Evolutionary conservation across 1,284 basidiomycete genomes (phyloP), one percentile per base, ranked within the genome.

Genomic region (Sporisorium scitamineum): DNA sequence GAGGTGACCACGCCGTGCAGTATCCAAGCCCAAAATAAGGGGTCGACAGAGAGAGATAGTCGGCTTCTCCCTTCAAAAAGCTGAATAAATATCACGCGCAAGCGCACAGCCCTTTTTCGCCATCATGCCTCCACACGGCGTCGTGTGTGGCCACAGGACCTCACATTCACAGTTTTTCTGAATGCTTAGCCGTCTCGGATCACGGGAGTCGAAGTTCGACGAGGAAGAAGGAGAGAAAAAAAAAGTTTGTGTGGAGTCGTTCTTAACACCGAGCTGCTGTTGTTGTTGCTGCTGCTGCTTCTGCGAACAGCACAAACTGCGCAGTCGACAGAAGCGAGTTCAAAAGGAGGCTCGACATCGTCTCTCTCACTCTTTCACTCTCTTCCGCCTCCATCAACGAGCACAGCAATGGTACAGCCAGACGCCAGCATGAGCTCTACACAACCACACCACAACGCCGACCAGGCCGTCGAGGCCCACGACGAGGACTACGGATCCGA

Each of bases 401-500:
- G 13, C 26, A 16, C 31, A 29, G 11, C 39, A 42, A 27, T 41
- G 20, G 39, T 10, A 44, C 26, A 14, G 10, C 18, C 8, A 8
- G 11, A 45, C 18, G 8, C 14, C 61, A 60, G 7, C 1, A 71
- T 71, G 69, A 71, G 69, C 60, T 61, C 60, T 3, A 42, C 59
- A 45, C 69, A 71, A 55, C 63, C 69, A 9, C 54, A 54, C 7
- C 48, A 71, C 37, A 37, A 66, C 44, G 54, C 37, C 18, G 54
- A 65, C 24, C 60, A 58, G 26, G 61, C 54, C 16, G 44, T 34
- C 51, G 70, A 75, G 31, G 77, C 41, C n/a, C 73, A 79, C 48
- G 60, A 72, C 3, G 63, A 74, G 5, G 77, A 76, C 41, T 72
- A 71, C 47, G 70, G 59, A 27, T 68, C 67, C 24, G 66, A 67